Base-by-base conservation (phyloP, 805 yeast species). In the Yarrowia sp. region DNA sequence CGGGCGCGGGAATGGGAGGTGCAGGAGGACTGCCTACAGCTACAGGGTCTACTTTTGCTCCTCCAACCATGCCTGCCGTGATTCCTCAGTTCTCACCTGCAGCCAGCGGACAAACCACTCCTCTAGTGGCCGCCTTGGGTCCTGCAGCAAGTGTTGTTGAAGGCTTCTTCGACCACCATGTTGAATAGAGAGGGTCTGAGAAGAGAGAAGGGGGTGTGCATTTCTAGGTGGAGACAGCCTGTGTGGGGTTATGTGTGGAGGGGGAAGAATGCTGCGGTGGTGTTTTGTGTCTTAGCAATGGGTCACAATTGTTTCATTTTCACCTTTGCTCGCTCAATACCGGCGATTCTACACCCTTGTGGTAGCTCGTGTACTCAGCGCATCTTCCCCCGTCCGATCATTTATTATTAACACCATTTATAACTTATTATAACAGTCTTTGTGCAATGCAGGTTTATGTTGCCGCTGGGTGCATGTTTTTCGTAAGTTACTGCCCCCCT, bases 71-170 rank as follows among this genome's bases (percentile, higher is more conserved):
- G 52, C 63, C 68, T 14, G 67, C 68, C 16, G 43, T 56, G 35
- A 46, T 48, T 51, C 67, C 38, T 38, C 67, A 33, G 58, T 38
- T 38, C 58, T 30, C 67, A 11, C 62, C 66, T 11, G 64, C 58
- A 12, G 59, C 64, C 28, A 41, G 58, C 12, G 67, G 65, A 1
- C 74, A 74, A 11, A 75, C 80, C 8, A 77, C 80, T 1, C 80
- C 80, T 2, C 68, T 77, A 26, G 74, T 76, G 2, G 80, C 80
- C 0, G 75, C 75, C 2, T 69, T 77, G 19, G 80, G 80, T 1
- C 72, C 78, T 0, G 80, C 80, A 2, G 79, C 79, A 7, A 75
- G 75, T 64, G 77, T 77, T 2, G 74, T 76, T 14, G 66, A 58
- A 41, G 63, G 63, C 30, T 58, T 41, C 24, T 58, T 58, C 40